These are phyloP conservation scores for Cordyceps farinosa DNA, from an alignment of 2,329 filamentous ascomycete genomes.

Conservation along the genomic window DNA sequence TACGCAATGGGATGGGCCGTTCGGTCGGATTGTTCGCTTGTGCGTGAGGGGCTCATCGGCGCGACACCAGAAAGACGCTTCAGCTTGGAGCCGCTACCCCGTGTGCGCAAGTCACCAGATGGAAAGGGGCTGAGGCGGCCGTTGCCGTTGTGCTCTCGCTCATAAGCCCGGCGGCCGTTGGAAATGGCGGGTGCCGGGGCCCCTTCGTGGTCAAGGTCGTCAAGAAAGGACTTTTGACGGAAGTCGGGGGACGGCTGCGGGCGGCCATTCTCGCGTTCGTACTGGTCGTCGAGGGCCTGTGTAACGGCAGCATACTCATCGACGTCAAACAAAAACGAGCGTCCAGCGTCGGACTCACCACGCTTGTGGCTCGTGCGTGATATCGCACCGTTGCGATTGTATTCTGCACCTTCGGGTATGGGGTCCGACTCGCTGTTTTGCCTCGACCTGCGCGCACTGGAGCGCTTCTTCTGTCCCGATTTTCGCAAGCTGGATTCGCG, in stretches of 20 bases:
- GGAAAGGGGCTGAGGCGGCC: slow-evolving; percentile 47
- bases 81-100: slow-evolving; percentile 55
- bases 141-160: slow-evolving; percentile 45
- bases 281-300: slow-evolving; percentile 30
- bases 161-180: slow-evolving; percentile 53
- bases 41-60: slow-evolving; percentile 40
- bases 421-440: slow-evolving; percentile 41
- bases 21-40: slow-evolving; percentile 28
- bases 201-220: slow-evolving; percentile 50
- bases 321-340: slow-evolving; percentile 18
- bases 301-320: slow-evolving; percentile 20
- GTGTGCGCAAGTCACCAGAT: slow-evolving; percentile 36
- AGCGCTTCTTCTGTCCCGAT: slow-evolving; percentile 51
- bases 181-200: slow-evolving; percentile 68
- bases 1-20: slow-evolving; percentile 48
- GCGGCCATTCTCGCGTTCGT: slow-evolving; percentile 23
- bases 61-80: slow-evolving; percentile 51
- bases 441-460: slow-evolving; percentile 49
- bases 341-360: slow-evolving; percentile 16
- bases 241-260: slow-evolving; percentile 24
- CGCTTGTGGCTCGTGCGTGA: slow-evolving; percentile 14
- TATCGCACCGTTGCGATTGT: slow-evolving; percentile 1
- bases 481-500: slow-evolving; percentile 67
- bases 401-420: slow-evolving; percentile 44
- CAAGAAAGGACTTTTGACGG: slow-evolving; percentile 5